Evolutionary conservation across 176 grass and related monocot genomes (phyloP), one percentile per base, ranked within the genome.

Genomic region (Oropetium thomaeum): DNA sequence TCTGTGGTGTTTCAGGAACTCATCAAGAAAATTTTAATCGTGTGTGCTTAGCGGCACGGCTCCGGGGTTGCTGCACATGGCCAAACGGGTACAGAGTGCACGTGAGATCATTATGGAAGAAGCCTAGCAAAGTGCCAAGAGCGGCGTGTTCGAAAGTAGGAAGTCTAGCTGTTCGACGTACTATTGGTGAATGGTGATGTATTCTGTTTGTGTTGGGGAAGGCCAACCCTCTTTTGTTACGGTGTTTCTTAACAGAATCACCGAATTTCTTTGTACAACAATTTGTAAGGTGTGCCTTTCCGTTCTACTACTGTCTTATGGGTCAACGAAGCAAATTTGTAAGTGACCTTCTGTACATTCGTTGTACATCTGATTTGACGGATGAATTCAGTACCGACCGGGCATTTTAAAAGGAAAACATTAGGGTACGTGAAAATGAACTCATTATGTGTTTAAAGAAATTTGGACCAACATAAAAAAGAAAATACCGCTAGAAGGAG

Each of bases 21-120:
- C 66, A 83, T 87, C 52, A 92, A 86, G 81, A 91, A 78, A 81
- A 78, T 90, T 78, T 77, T 87, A 55, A 78, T 92, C 43, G 62
- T 74, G 69, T 97, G 95, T 62, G 83, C 85, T 75, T 93, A 89
- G 81, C 73, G 71, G 61, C 75, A 58, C 31, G 53, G 65, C 74
- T 73, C 40, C 71, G 53, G 23, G 58, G 77, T 48, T 65, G 77
- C 67, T 16, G 69, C 88, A 70, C 83, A 83, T 79, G 88, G 62
- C 15, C 64, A 30, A 79, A 71, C 22, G 59, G 59, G 69, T 74
- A 69, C 78, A 45, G 3, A 63, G 69, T 57, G 68, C 78, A 82
- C 69, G 68, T 87, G 79, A 79, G 58, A 80, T 54, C 59, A 73
- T 83, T 45, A 86, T 79, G 63, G 83, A 61, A 41, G 43, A 80